phyloP scores from a whole-genome alignment of 1,284 basidiomycete genomes.

The Irpex rosettiformis region DNA sequence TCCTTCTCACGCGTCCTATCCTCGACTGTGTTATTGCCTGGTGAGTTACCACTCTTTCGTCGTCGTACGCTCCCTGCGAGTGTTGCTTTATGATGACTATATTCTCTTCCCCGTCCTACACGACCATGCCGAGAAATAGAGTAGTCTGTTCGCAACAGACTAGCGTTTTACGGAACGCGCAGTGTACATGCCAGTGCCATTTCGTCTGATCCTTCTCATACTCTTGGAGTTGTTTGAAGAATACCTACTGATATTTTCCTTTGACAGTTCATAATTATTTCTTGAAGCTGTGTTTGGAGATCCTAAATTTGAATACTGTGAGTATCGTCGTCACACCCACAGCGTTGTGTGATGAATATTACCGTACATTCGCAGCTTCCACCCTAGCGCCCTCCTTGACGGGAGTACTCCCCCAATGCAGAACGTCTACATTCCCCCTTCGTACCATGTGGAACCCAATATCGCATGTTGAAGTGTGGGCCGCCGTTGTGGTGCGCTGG shows the following conservation, averaged over 20 bases:
- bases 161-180: slow-evolving; percentile 53
- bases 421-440: slow-evolving; percentile 60
- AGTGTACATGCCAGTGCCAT: slow-evolving; percentile 84
- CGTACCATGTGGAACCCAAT: slow-evolving; percentile 60
- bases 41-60: neutral
- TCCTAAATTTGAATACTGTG: slow-evolving; percentile 21
- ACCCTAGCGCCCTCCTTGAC: slow-evolving; percentile 57
- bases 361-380: slow-evolving; percentile 76
- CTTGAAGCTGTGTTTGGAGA: neutral
- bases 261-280: neutral
- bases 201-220: slow-evolving; percentile 60
- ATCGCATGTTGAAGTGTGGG: slow-evolving; percentile 52
- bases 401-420: slow-evolving; percentile 65
- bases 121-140: slow-evolving; percentile 76
- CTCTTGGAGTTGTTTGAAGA: slow-evolving; percentile 12
- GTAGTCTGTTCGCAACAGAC: slow-evolving; percentile 71
- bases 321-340: slow-evolving; percentile 22
- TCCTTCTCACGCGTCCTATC: neutral
- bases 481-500: slow-evolving; percentile 63
- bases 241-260: slow-evolving; percentile 2
- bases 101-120: slow-evolving; percentile 85
- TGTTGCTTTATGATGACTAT: slow-evolving; percentile 52
- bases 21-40: neutral
- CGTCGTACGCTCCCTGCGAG: neutral
- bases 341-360: slow-evolving; percentile 50